These are phyloP conservation scores for Claviceps fusiformis DNA, from an alignment of 2,329 filamentous ascomycete species.

Conservation along the genomic window DNA sequence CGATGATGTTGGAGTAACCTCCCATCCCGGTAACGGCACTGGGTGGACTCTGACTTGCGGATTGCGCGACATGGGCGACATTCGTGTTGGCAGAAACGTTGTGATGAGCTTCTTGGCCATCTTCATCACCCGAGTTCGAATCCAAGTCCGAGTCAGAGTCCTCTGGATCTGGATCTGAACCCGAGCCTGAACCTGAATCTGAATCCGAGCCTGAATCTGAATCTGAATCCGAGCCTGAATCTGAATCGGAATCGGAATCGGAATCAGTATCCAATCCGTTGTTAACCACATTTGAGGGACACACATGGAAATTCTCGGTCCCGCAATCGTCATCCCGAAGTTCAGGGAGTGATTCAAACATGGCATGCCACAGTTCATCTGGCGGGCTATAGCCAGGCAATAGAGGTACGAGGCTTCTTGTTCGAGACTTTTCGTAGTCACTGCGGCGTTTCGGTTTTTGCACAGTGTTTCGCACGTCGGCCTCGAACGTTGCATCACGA, in stretches of 20 bases:
- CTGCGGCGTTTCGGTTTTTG: conserved; percentile 8
- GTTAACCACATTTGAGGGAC: background rate
- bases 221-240: background rate
- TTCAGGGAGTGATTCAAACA: background rate
- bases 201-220: background rate
- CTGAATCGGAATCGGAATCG: background rate
- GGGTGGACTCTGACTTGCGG: background rate
- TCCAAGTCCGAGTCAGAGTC: background rate
- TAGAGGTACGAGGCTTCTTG: conserved; percentile 12
- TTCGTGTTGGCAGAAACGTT: background rate
- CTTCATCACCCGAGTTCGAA: background rate
- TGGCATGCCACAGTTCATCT: conserved; percentile 5
- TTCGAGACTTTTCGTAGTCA: conserved; percentile 5
- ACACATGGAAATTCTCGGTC: background rate
- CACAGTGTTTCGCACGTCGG: conserved; percentile 14
- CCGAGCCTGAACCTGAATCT: background rate
- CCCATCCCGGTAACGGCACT: too few species aligned
- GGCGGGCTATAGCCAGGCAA: conserved; percentile 3
- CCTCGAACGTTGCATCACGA: conserved; percentile 17
- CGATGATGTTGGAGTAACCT: background rate
- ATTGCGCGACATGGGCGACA: background rate
- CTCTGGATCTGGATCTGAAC: background rate
- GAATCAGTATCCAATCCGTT: background rate
- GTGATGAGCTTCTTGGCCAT: background rate
- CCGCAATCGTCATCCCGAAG: background rate